A percentile compares a stretch with the other conserved stretches of the same genome.
phyloP scores from a whole-genome alignment of 2,329 filamentous ascomycete genomes.

The Penicillium sp. region DNA sequence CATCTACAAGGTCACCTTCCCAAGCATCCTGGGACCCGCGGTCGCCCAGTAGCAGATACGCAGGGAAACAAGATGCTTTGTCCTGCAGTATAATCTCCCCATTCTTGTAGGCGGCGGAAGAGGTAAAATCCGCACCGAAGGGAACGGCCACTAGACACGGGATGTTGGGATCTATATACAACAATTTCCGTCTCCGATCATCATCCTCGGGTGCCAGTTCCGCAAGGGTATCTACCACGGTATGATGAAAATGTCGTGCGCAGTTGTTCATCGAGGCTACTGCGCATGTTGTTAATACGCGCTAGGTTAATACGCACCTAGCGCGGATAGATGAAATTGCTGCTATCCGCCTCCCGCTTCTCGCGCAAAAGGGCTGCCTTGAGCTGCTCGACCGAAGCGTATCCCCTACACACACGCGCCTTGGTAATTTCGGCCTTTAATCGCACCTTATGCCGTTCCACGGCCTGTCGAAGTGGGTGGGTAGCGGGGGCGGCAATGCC shows the following conservation, averaged over 20 bases:
- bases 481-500: slow-evolving; percentile 75
- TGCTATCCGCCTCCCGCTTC: slow-evolving; percentile 43
- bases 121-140: slow-evolving; percentile 65
- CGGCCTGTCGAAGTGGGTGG: slow-evolving; percentile 69
- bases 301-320: slow-evolving; percentile 90
- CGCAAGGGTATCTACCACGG: slow-evolving; percentile 51
- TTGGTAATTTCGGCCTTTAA: slow-evolving; percentile 78
- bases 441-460: slow-evolving; percentile 76
- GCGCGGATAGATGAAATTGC: slow-evolving; percentile 59
- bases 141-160: slow-evolving; percentile 78
- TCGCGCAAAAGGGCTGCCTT: slow-evolving; percentile 33
- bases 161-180: slow-evolving; percentile 72
- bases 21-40: slow-evolving; percentile 30
- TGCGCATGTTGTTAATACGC: slow-evolving; percentile 77
- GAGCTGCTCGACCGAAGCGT: slow-evolving; percentile 63
- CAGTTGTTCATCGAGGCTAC: slow-evolving; percentile 66
- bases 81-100: slow-evolving; percentile 88
- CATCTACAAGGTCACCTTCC: slow-evolving; percentile 74
- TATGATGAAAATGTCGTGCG: slow-evolving; percentile 66
- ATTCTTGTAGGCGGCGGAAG: slow-evolving; percentile 64
- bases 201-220: slow-evolving; percentile 49
- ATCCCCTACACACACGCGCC: slow-evolving; percentile 66
- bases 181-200: slow-evolving; percentile 17
- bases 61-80: slow-evolving; percentile 95
- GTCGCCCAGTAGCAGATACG: slow-evolving; percentile 68